Conservation (phyloP, 352 stramenopile genomes). For the Globisporangium sylvaticum region DNA sequence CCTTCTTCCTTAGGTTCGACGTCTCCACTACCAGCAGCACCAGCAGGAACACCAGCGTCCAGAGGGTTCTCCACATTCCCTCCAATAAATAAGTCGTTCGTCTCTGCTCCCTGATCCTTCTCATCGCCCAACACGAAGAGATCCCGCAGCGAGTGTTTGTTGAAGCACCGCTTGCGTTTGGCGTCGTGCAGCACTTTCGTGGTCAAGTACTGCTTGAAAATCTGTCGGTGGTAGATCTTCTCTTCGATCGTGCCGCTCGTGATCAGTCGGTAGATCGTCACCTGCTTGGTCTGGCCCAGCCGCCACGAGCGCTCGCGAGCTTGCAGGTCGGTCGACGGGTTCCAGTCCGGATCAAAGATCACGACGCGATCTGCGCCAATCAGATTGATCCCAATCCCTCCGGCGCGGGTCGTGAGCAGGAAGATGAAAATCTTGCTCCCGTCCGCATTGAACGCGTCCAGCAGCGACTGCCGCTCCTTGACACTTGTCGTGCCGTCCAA, state of each 20-base stretch:
- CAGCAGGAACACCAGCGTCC: not conserved
- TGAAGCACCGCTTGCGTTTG: constrained; percentile 96
- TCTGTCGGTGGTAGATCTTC: constrained; percentile 99
- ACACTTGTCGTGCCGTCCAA: constrained; percentile 97
- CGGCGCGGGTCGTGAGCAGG: constrained; percentile 85
- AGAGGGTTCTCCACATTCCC: constrained; percentile 69
- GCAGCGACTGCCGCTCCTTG: constrained; percentile 88
- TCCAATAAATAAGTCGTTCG: constrained; percentile 89
- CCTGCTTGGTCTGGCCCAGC: constrained; percentile 85
- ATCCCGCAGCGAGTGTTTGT: constrained; percentile 94
- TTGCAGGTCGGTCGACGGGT: constrained; percentile 95
- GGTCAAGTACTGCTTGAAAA: constrained; percentile 99
- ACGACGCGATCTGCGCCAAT: constrained; percentile 95
- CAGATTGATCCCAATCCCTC: constrained; percentile 96
- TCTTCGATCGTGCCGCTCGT: constrained; percentile 98
- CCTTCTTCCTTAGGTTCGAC: not conserved
- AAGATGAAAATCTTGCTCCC: constrained; percentile 80
- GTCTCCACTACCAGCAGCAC: not conserved
- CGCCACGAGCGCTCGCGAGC: constrained; percentile 97
- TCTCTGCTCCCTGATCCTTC: constrained; percentile 80
- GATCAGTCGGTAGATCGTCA: constrained; percentile 92
- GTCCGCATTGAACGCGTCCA: constrained; percentile 95
- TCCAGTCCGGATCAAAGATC: constrained; percentile 99
- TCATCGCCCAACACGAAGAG: constrained; percentile 91
- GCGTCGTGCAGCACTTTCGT: constrained; percentile 96